Percentiles rank a stretch among this genome's conserved stretches.
Conservation (phyloP, 495 filamentous ascomycete species). For the Schizothecium vesticola region DNA sequence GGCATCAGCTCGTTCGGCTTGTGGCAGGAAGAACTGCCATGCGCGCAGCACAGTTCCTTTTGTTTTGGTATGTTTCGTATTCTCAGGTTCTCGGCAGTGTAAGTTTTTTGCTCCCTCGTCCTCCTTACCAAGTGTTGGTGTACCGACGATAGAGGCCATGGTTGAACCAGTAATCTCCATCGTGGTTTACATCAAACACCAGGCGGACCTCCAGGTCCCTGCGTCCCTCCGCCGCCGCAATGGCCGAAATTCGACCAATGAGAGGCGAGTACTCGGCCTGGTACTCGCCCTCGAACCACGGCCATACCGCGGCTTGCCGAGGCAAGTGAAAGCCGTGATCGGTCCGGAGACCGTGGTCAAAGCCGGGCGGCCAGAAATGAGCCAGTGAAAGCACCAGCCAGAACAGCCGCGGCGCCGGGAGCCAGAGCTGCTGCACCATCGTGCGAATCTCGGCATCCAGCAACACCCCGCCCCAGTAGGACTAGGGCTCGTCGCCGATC, state of each 20-base stretch:
- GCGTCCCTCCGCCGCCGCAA: neutral
- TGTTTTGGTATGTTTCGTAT: no score
- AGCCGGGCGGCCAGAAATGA: no score
- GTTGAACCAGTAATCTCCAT: neutral
- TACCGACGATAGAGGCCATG: neutral
- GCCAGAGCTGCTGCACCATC: neutral
- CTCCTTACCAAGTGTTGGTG: no score
- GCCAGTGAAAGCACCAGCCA: neutral
- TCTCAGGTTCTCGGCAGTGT: no score
- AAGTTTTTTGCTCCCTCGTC: no score
- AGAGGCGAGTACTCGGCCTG: neutral
- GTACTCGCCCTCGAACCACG: neutral
- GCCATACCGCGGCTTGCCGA: neutral
- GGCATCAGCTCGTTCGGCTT: no score
- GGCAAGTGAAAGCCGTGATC: neutral
- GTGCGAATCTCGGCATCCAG: neutral
- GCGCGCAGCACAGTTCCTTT: no score
- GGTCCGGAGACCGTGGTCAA: no score
- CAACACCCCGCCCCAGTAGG: neutral
- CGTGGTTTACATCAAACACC: neutral
- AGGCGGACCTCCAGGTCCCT: neutral
- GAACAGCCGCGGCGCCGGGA: neutral
- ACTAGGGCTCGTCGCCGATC: no score
- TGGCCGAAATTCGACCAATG: neutral
- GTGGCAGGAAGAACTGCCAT: no score